Conservation (phyloP, 140 eudicot genomes). For the Flaveria floridana region DNA sequence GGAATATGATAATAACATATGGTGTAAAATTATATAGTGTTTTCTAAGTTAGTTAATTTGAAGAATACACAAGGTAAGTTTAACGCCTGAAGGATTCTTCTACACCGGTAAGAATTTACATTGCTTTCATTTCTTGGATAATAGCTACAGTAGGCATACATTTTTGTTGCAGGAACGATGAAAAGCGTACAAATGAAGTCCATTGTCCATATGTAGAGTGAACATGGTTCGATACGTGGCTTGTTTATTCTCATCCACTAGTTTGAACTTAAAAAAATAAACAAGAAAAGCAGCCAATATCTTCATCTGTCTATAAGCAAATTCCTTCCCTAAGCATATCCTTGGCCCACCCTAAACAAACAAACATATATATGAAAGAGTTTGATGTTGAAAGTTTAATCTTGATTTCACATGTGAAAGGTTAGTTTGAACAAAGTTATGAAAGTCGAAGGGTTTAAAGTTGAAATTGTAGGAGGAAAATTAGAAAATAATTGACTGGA, state of each 20-base stretch:
- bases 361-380: background rate
- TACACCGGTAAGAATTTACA: no score
- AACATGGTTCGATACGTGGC: conserved; percentile 45
- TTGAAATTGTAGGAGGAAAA: no score
- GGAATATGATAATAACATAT: no score
- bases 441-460: no score
- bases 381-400: no score
- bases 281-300: conserved; percentile 48
- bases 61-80: no score
- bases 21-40: no score
- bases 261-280: conserved; percentile 43
- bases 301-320: conserved; percentile 73
- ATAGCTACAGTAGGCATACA: background rate
- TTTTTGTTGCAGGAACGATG: conserved; percentile 12
- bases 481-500: no score
- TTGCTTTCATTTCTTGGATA: no score
- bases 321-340: conserved; percentile 63
- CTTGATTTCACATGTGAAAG: conserved; percentile 39
- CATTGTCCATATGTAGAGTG: conserved; percentile 51
- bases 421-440: background rate
- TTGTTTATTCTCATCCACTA: conserved; percentile 41
- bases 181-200: conserved; percentile 45
- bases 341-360: conserved; percentile 65
- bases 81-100: no score
- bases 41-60: no score